These are phyloP conservation scores for Avena sativa DNA, from an alignment of 176 grass and related monocot species.

Conservation along the genomic window DNA sequence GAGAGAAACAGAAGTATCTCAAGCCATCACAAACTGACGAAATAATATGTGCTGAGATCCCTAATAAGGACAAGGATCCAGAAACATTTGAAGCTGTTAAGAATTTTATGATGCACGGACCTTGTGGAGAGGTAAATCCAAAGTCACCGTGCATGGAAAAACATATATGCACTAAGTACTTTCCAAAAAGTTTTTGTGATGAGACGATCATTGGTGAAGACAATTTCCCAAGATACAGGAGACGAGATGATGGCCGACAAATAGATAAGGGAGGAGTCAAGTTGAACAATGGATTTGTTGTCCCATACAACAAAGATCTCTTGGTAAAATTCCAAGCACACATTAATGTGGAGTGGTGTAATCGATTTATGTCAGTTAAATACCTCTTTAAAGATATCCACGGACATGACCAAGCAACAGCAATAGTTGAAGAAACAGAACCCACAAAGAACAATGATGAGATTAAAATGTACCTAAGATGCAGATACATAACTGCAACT, in stretches of 20 bases:
- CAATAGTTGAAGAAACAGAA: too few relatives aligned
- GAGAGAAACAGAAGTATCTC: constrained; percentile 28
- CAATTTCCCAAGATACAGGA: background rate
- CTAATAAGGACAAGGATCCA: background rate
- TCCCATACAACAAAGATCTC: constrained; percentile 29
- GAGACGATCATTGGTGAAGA: background rate
- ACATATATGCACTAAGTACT: background rate
- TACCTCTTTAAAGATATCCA: constrained; percentile 44
- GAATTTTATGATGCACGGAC: constrained; percentile 19
- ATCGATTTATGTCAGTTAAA: constrained; percentile 25
- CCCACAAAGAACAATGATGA: too few relatives aligned
- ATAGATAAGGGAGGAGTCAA: background rate
- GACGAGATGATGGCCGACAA: constrained; percentile 3
- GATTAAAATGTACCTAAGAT: too few relatives aligned
- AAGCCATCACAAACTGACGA: constrained; percentile 1
- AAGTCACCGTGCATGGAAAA: constrained; percentile 16
- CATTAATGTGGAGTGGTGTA: constrained; percentile 45
- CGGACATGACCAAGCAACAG: background rate
- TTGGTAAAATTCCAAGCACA: constrained; percentile 36
- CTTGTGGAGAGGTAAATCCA: constrained; percentile 7
- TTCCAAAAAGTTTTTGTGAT: background rate
- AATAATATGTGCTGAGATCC: constrained; percentile 29
- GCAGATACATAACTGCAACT: too few relatives aligned
- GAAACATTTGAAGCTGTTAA: constrained; percentile 4
- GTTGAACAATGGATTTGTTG: background rate